Conservation (phyloP, 2,329 filamentous ascomycete species). For the Fusarium annulatum region DNA sequence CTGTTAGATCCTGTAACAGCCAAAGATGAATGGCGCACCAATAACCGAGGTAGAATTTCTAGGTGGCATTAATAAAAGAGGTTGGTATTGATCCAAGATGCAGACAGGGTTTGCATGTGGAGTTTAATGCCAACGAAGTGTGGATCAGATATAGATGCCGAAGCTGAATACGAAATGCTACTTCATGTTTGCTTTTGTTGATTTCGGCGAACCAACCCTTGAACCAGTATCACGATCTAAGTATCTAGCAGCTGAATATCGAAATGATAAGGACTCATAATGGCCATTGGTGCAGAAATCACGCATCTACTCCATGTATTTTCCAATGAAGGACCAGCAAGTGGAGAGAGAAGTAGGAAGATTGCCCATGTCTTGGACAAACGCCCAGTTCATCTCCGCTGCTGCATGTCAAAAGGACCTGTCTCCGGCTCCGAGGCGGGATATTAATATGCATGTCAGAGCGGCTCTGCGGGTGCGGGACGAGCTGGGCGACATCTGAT, state of each 20-base stretch:
- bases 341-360: not conserved
- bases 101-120: constrained; percentile 9
- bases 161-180: constrained; percentile 5
- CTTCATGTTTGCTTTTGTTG: constrained; percentile 12
- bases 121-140: constrained; percentile 3
- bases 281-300: not conserved
- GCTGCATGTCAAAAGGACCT: not conserved
- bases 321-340: constrained; percentile 22
- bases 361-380: not conserved
- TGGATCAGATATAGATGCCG: constrained; percentile 16
- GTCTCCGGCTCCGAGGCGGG: constrained; percentile 22
- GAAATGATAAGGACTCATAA: not conserved
- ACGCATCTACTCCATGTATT: not conserved
- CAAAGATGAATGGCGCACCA: not conserved
- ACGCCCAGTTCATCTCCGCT: constrained; percentile 23
- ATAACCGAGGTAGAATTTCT: not conserved
- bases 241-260: not conserved
- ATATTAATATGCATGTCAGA: constrained; percentile 18
- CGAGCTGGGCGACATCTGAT: not conserved
- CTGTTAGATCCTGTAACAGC: not conserved
- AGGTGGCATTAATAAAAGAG: not conserved
- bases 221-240: not conserved
- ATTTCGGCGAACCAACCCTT: not conserved
- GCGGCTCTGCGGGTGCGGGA: constrained; percentile 7
- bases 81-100: constrained; percentile 25